Conservation (phyloP, 1,284 basidiomycete genomes). For the Fomitiporia mediterranea region DNA sequence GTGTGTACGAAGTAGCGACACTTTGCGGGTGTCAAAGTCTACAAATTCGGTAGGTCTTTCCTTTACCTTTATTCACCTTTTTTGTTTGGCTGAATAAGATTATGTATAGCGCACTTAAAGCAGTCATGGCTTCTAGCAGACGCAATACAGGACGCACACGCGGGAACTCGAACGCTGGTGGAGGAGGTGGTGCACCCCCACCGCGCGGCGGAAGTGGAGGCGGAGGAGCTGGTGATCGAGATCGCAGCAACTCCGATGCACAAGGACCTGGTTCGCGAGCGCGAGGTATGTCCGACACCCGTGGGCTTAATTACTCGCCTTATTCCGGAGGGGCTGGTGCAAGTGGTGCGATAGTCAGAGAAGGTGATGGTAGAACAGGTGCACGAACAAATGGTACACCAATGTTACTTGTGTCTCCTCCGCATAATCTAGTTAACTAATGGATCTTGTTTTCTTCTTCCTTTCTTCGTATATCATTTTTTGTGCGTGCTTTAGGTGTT, state of each 20-base stretch:
- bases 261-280: slow-evolving; percentile 35
- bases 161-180: slow-evolving; percentile 43
- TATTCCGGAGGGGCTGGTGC: slow-evolving; percentile 7
- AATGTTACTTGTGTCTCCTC: slow-evolving; percentile 6
- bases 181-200: slow-evolving; percentile 35
- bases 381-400: slow-evolving; percentile 13
- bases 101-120: slow-evolving; percentile 56
- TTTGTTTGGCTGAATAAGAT: slow-evolving; percentile 21
- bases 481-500: slow-evolving; percentile 1
- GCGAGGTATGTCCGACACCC: slow-evolving; percentile 45
- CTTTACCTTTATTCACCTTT: slow-evolving; percentile 8
- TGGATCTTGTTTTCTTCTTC: neutral
- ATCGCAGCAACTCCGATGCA: slow-evolving; percentile 31
- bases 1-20: slow-evolving; percentile 91
- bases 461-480: slow-evolving; percentile 6
- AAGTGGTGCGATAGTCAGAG: neutral
- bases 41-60: slow-evolving; percentile 67
- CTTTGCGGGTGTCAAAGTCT: slow-evolving; percentile 84
- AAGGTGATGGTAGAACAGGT: neutral
- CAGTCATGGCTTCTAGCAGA: slow-evolving; percentile 73
- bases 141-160: slow-evolving; percentile 50
- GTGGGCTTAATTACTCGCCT: slow-evolving; percentile 17
- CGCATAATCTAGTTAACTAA: slow-evolving; percentile 8
- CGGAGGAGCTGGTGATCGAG: slow-evolving; percentile 36
- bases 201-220: slow-evolving; percentile 33